Base-by-base conservation (phyloP, 2,329 filamentous ascomycete species). In the Hypomyces perniciosus region DNA sequence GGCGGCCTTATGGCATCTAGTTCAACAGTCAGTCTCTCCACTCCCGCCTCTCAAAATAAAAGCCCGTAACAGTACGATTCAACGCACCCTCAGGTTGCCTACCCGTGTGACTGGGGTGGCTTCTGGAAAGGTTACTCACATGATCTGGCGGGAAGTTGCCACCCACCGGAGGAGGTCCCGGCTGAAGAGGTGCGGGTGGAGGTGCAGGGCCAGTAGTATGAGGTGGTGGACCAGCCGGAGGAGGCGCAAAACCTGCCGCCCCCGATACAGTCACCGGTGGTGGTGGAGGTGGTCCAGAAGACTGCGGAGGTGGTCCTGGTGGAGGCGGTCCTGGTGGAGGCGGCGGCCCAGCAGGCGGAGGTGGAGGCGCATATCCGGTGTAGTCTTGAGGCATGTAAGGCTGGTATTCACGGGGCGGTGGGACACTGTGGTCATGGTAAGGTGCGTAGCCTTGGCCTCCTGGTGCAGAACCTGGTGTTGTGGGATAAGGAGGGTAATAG, bases 331-430 rank as follows among this genome's bases (percentile, higher is more conserved):
- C 50, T 10, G 50, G 40, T 2, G 55, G 44, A 6, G 52, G 52
- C 12, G 54, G 57, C 6, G 54, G 66, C 44, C 64, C 63, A 7
- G 62, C 66, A 3, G 67, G 64, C 20, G 71, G 68, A 8, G 69
- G 70, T 7, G 72, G 70, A 1, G 68, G 68, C 4, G 67, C 67
- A 49, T 72, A 73, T 5, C 65, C 65, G 5, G 62, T 64, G 48
- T 74, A 76, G 50, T 75, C 72, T 46, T 67, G 62, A 6, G 73
- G 73, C 42, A 70, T 60, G 55, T 76, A 76, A 1, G 70, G 64
- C 27, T 64, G 63, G 40, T 68, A 70, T 5, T 76, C 68, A 41
- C 61, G 53, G 3, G 59, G 54, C 59, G 57, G 52, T n/a, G 47
- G 53, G 39, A 53, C 57, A 59, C 68, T 53, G 56, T 66, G 37